phyloP scores from a whole-genome alignment of 345 rosid genomes.

The Linum trigynum region DNA sequence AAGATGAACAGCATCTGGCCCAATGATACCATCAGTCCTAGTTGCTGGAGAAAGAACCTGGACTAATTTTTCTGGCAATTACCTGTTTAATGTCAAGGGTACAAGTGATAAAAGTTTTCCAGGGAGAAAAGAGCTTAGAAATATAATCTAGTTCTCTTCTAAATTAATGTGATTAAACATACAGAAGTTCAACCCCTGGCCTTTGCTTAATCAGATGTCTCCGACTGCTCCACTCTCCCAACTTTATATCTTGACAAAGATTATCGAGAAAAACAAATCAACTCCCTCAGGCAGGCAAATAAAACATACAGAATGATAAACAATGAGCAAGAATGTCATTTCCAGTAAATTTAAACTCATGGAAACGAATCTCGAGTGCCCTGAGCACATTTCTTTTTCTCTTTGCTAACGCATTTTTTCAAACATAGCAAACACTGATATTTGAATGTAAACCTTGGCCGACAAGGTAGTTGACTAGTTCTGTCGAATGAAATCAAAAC shows the following conservation, averaged over 20 bases:
- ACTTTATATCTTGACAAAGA: constrained; percentile 62
- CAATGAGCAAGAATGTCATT: neutral
- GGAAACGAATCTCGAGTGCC: neutral
- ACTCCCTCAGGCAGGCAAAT: neutral
- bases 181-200: constrained; percentile 72
- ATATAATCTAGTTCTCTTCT: constrained; percentile 4
- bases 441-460: neutral
- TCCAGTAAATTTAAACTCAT: neutral
- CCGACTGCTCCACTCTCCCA: constrained; percentile 90
- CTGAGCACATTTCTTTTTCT: neutral
- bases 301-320: neutral
- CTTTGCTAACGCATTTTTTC: too few relatives aligned
- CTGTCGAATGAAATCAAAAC: neutral
- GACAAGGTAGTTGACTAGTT: neutral
- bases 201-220: constrained; percentile 80
- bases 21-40: constrained; percentile 52
- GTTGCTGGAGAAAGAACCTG: constrained; percentile 83
- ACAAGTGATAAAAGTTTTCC: neutral
- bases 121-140: neutral
- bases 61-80: constrained; percentile 57
- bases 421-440: too few relatives aligned
- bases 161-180: constrained; percentile 25
- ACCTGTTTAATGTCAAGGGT: constrained; percentile 36
- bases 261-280: neutral
- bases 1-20: constrained; percentile 90